phyloP scores from a whole-genome alignment of 306 rosid species.

The Glycine soja region DNA sequence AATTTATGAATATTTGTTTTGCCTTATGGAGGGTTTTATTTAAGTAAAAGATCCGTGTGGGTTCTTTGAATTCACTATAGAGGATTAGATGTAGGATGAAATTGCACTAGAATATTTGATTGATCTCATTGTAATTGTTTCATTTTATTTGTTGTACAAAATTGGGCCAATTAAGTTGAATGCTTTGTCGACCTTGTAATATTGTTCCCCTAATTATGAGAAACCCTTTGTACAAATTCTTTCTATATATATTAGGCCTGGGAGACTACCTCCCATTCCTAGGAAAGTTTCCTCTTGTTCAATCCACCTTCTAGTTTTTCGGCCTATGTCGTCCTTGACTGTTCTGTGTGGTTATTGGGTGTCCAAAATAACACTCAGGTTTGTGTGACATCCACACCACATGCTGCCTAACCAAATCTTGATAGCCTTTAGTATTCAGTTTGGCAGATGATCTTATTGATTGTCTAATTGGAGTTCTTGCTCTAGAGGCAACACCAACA shows the following conservation, averaged over 20 bases:
- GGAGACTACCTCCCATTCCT: not conserved
- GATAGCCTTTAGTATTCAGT: not conserved
- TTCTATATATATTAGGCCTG: not conserved
- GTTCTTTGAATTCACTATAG: no score
- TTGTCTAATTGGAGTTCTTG: not conserved
- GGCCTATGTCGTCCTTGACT: not conserved
- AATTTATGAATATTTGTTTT: no score
- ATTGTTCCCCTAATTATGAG: not conserved
- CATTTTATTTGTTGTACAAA: not conserved
- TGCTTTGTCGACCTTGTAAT: not conserved
- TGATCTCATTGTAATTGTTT: not conserved
- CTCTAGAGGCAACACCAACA: not conserved
- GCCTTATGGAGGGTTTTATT: no score
- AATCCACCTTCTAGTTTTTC: not conserved
- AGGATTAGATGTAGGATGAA: not conserved
- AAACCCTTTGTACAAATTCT: no score
- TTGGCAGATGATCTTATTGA: not conserved
- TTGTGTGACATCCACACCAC: not conserved
- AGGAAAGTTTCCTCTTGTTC: not conserved
- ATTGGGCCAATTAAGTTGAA: not conserved
- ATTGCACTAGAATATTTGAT: not conserved
- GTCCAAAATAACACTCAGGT: not conserved
- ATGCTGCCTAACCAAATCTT: not conserved
- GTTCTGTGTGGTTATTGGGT: not conserved
- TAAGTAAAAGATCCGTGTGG: no score